These are phyloP conservation scores for Naganishia sp. DNA, from an alignment of 1,284 basidiomycete species.

Conservation along the genomic window DNA sequence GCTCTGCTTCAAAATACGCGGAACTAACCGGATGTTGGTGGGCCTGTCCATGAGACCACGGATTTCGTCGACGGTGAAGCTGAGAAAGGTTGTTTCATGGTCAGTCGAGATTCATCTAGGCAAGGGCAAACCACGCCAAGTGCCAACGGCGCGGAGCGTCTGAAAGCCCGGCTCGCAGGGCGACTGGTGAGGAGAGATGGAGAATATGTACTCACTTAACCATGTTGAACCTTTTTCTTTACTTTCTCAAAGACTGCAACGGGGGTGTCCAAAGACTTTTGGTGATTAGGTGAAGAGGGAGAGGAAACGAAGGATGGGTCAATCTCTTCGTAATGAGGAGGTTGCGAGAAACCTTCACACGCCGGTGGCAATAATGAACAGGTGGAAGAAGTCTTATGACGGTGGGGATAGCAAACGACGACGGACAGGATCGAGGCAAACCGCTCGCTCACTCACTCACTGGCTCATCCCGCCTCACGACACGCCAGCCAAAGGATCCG, in stretches of 20 bases:
- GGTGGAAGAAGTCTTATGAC: conserved; percentile 13
- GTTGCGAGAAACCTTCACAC: not conserved
- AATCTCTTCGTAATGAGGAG: conserved; percentile 28
- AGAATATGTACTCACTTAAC: conserved; percentile 21
- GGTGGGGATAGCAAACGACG: not conserved
- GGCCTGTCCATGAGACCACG: conserved; percentile 79
- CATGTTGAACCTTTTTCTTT: conserved; percentile 27
- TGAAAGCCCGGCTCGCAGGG: not conserved
- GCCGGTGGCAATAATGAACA: not conserved
- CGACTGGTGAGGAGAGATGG: not conserved
- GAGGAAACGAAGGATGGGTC: conserved; percentile 25
- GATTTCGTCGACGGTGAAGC: conserved; percentile 67
- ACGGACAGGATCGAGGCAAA: not conserved
- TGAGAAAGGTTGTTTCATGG: conserved; percentile 16
- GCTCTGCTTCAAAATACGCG: conserved; percentile 36
- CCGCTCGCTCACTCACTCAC: not conserved
- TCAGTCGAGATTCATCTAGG: too few species aligned
- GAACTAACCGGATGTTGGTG: conserved; percentile 67
- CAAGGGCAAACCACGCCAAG: too few species aligned
- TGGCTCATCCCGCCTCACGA: not conserved
- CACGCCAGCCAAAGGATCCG: conserved; percentile 2
- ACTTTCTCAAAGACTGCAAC: conserved; percentile 15
- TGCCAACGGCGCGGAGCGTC: too few species aligned
- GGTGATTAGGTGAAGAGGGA: conserved; percentile 17
- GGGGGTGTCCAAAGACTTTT: conserved; percentile 26